Base-by-base conservation (phyloP, 2,329 filamentous ascomycete species). In the Alternaria gansuensis region DNA sequence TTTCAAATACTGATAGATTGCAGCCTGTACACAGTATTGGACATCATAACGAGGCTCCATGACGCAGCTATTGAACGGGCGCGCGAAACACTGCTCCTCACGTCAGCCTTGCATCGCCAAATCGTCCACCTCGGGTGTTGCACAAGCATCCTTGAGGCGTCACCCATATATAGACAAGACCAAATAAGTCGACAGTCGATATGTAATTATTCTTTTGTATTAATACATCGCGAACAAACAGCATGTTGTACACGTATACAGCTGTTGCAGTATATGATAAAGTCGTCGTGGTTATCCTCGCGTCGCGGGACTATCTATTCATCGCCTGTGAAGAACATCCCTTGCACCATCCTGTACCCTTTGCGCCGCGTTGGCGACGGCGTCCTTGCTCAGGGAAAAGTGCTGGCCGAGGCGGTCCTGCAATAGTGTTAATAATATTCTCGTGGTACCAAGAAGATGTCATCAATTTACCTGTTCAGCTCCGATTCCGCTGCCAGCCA, bases 371-470 rank as follows among this genome's bases (percentile, higher is more conserved):
- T 64, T 58, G 37, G 65, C 60, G 26, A 72, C 62, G 10, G 56
- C 58, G 24, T 64, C 54, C 39, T 57, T 63, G 39, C 65, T 65
- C 8, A 73, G 55, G 28, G 64, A 57, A 51, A 77, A 75, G 44
- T 75, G 73, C 7, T 66, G 63, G 17, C 66, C 72, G 17, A 71
- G 71, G 21, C 69, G 69, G 29, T 76, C 73, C 74, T 76, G 40
- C 17, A 14, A 44, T 1, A 43, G 40, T 36, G n/a, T 69, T 41
- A 68, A 58, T 4, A 31, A 41, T 8, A 13, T 43, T 13, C 21
- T 8, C 34, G 31, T 2, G n/a, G 17, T 14, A 17, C 11, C 13
- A 10, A 4, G 10, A 2, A 34, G 5, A 3, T 3, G 23, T 45
- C 11, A 14, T 23, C 33, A 24, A 53, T 65, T 44, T 69, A 76